A percentile compares a stretch with the other conserved stretches of the same genome.
phyloP scores from a whole-genome alignment of 1,139 yeast species.

The Debaryomycetaceae sp. region DNA sequence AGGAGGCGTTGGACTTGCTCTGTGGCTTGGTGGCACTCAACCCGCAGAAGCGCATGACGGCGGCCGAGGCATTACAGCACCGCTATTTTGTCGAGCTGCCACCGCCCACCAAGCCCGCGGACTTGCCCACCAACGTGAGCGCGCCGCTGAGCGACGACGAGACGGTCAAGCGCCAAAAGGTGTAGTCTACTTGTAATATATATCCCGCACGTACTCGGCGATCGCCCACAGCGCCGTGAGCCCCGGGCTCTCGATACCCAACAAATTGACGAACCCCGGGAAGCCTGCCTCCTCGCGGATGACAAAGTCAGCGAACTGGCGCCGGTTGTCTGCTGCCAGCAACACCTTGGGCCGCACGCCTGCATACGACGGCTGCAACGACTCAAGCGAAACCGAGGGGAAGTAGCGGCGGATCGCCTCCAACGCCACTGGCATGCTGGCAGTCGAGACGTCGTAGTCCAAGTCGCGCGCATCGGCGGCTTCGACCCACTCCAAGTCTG shows the following conservation, averaged over 20 bases:
- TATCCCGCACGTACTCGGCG: slow-evolving; percentile 59
- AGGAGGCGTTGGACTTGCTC: slow-evolving; percentile 74
- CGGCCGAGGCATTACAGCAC: slow-evolving; percentile 62
- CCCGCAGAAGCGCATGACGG: slow-evolving; percentile 68
- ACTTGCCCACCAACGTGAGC: slow-evolving; percentile 53
- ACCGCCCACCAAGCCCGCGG: slow-evolving; percentile 65
- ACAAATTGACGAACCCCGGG: slow-evolving; percentile 73
- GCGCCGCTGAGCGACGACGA: slow-evolving; percentile 13
- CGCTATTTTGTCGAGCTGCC: slow-evolving; percentile 75
- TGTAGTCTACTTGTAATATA: slow-evolving; percentile 23
- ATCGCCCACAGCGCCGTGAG: slow-evolving; percentile 79
- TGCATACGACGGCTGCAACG: slow-evolving; percentile 63
- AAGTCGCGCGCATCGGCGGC: slow-evolving; percentile 24
- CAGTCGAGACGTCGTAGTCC: slow-evolving; percentile 44
- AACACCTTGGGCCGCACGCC: slow-evolving; percentile 80
- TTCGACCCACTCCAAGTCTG: slow-evolving; percentile 81
- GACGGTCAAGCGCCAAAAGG: slow-evolving; percentile 14
- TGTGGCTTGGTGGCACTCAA: slow-evolving; percentile 71
- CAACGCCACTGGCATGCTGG: slow-evolving; percentile 51
- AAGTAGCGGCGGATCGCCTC: slow-evolving; percentile 59
- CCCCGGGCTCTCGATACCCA: slow-evolving; percentile 91
- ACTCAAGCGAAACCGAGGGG: slow-evolving; percentile 49
- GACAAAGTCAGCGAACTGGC: slow-evolving; percentile 64
- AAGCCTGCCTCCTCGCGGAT: slow-evolving; percentile 62
- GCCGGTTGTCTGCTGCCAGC: slow-evolving; percentile 36